Percentiles rank a stretch among this genome's conserved stretches.
These are phyloP conservation scores for Knufia fluminis DNA, from an alignment of 2,329 filamentous ascomycete species.

Conservation along the genomic window DNA sequence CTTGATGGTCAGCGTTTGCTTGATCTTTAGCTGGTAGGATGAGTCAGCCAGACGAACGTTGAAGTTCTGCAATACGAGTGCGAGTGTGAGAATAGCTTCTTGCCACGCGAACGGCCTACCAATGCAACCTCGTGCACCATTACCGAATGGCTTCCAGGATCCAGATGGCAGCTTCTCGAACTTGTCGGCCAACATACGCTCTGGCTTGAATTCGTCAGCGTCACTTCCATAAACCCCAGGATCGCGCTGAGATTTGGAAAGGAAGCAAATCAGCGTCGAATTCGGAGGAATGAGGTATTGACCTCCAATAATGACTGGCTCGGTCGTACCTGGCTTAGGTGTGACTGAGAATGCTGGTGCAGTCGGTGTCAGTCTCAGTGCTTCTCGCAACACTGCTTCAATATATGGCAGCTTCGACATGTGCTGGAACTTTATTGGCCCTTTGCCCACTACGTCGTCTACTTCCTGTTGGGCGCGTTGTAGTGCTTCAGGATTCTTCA, in stretches of 20 bases:
- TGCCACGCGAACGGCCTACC: conserved; percentile 68
- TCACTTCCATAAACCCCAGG: conserved; percentile 57
- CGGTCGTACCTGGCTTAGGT: conserved; percentile 27
- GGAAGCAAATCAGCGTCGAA: conserved; percentile 41
- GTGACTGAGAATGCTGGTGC: conserved; percentile 50
- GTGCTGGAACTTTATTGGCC: conserved; percentile 44
- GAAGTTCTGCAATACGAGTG: conserved; percentile 62
- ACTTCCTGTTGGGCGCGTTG: conserved; percentile 58
- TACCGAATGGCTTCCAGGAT: conserved; percentile 66
- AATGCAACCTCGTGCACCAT: conserved; percentile 61
- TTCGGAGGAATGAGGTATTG: conserved; percentile 51
- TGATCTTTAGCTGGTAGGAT: conserved; percentile 31
- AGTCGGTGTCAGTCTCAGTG: conserved; percentile 53
- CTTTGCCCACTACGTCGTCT: conserved; percentile 52
- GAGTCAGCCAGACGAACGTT: conserved; percentile 56
- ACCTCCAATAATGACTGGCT: conserved; percentile 36
- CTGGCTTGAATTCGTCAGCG: conserved; percentile 57
- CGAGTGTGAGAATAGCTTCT: conserved; percentile 54
- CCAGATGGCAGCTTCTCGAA: conserved; percentile 57
- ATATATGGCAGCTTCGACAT: conserved; percentile 58
- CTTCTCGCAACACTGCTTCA: conserved; percentile 56
- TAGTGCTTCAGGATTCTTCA: conserved; percentile 54
- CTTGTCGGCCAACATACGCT: conserved; percentile 61
- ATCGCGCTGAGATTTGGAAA: conserved; percentile 52
- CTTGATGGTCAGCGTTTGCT: conserved; percentile 33